Conservation (phyloP, 768 basidiomycete species). For the Tricholoma matsutake region DNA sequence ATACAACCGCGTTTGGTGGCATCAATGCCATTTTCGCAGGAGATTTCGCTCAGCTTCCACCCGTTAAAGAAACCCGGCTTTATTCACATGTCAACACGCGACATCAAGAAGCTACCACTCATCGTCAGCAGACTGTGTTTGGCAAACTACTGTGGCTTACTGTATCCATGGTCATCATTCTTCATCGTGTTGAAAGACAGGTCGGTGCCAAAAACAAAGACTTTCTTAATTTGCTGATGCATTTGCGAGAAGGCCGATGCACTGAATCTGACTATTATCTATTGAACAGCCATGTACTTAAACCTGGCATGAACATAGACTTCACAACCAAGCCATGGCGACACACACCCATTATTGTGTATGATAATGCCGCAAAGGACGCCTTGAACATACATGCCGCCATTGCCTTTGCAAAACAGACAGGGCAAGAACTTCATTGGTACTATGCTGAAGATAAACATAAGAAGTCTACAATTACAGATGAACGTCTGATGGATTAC, state of each 20-base stretch:
- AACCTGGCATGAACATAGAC: not conserved
- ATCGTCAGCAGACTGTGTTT: not conserved
- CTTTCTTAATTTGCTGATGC: too few relatives aligned
- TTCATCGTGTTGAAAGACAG: not conserved
- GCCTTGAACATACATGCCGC: constrained; percentile 1
- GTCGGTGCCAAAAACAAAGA: not conserved
- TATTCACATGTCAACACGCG: not conserved
- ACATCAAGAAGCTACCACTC: not conserved
- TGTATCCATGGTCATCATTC: not conserved
- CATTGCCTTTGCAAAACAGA: not conserved
- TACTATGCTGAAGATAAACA: not conserved
- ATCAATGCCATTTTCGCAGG: constrained; percentile 24
- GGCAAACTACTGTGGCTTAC: not conserved
- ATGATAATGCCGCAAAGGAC: constrained; percentile 6
- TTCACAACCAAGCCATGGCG: not conserved
- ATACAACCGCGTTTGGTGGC: constrained; percentile 24
- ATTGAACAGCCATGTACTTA: not conserved
- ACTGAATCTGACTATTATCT: not conserved
- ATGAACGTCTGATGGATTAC: not conserved
- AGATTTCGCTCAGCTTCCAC: constrained; percentile 18
- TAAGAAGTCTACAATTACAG: not conserved
- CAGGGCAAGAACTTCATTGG: not conserved
- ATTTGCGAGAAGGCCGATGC: not conserved
- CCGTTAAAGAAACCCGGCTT: not conserved
- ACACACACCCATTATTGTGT: constrained; percentile 4